Conservation (phyloP, 2,329 filamentous ascomycete species). For the Rhynchosporium agropyri region DNA sequence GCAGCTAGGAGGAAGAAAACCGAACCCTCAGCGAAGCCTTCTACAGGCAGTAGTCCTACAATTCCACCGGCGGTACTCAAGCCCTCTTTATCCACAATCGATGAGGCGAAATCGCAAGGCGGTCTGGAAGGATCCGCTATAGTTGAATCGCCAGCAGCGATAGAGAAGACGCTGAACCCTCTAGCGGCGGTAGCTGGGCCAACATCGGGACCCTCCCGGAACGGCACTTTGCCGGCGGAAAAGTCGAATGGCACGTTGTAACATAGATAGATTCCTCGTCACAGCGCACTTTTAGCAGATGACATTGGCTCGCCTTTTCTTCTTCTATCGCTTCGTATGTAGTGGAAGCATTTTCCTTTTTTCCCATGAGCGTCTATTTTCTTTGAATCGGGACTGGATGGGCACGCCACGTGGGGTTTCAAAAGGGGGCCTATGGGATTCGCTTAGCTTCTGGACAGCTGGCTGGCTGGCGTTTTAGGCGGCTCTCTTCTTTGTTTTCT, state of each 20-base stretch:
- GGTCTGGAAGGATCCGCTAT: conserved; percentile 41
- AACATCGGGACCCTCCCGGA: conserved; percentile 24
- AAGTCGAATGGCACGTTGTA: conserved; percentile 43
- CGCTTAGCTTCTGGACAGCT: conserved; percentile 9
- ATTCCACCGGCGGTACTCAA: conserved; percentile 44
- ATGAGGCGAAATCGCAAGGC: conserved; percentile 47
- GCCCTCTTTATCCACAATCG: conserved; percentile 43
- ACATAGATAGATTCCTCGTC: conserved; percentile 42
- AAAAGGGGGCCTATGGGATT: conserved; percentile 35
- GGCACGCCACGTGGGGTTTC: conserved; percentile 27
- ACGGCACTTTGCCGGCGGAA: conserved; percentile 26
- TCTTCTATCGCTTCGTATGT: conserved; percentile 16
- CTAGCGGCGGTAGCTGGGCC: conserved; percentile 21
- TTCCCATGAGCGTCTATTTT: conserved; percentile 30
- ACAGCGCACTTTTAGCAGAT: conserved; percentile 28
- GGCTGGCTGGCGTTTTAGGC: conserved; percentile 23
- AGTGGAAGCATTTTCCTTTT: background rate
- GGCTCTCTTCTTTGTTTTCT: conserved; percentile 20
- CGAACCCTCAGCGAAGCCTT: conserved; percentile 32
- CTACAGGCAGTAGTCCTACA: conserved; percentile 41
- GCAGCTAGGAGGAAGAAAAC: conserved; percentile 48
- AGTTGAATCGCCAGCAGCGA: conserved; percentile 41
- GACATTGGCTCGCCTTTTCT: conserved; percentile 23
- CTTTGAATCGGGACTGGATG: conserved; percentile 20
- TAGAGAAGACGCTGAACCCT: conserved; percentile 40